Evolutionary conservation across 2,329 filamentous ascomycete genomes (phyloP).

Genomic region (Hymenoscyphus linearis): DNA sequence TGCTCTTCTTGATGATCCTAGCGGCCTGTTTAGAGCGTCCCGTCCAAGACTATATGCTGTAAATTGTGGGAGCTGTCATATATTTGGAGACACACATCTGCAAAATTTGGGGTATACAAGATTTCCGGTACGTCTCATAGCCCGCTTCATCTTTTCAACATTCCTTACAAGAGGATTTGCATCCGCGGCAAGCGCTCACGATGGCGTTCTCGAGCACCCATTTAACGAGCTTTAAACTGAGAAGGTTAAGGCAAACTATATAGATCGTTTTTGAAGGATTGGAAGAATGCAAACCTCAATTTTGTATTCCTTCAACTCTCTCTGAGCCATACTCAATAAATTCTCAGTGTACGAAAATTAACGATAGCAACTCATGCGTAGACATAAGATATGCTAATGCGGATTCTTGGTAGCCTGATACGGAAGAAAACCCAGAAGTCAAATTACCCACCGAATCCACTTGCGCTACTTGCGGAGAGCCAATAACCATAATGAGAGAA

Average conservation of each 20-base stretch:
- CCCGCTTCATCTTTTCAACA: not conserved
- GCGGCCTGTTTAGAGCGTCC: slow-evolving; percentile 26
- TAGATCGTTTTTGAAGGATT: not conserved
- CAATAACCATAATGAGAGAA: slow-evolving; percentile 35
- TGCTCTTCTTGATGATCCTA: slow-evolving; percentile 34
- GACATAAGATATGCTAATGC: not conserved
- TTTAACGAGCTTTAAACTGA: not conserved
- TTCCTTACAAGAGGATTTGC: not conserved
- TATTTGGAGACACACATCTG: slow-evolving; percentile 35
- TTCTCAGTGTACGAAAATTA: not conserved
- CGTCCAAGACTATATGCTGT: slow-evolving; percentile 34
- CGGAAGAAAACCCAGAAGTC: slow-evolving; percentile 17
- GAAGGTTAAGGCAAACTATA: not conserved
- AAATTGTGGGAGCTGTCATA: slow-evolving; percentile 35
- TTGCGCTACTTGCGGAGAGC: slow-evolving; percentile 33
- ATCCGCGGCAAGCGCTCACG: not conserved
- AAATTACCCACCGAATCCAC: slow-evolving; percentile 29
- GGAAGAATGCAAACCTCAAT: not conserved
- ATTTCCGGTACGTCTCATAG: slow-evolving; percentile 26
- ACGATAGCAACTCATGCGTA: not conserved
- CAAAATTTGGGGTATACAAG: slow-evolving; percentile 26
- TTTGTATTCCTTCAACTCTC: not conserved
- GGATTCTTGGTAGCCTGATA: slow-evolving; percentile 16
- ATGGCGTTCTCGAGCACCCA: not conserved
- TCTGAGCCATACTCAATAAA: not conserved